Conservation (phyloP, 257 asterid genomes). For the Capsicum chinense region DNA sequence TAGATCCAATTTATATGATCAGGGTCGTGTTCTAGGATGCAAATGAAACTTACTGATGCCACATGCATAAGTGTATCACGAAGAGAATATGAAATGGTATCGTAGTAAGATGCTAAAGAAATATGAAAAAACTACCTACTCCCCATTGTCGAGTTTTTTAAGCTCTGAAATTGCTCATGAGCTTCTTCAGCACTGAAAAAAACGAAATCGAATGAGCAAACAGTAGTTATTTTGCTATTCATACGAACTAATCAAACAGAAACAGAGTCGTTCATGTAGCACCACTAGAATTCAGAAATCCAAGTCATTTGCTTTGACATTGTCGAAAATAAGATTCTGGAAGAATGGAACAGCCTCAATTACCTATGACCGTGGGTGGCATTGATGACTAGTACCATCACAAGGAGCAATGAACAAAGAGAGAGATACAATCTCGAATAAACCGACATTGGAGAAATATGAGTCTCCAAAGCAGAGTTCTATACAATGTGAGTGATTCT, state of each 20-base stretch:
- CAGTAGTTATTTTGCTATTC: background rate
- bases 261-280: background rate
- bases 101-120: background rate
- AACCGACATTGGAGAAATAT: constrained; percentile 51
- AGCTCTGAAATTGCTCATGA: constrained; percentile 40
- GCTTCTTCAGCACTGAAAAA: constrained; percentile 43
- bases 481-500: background rate
- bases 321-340: constrained; percentile 7
- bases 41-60: background rate
- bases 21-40: background rate
- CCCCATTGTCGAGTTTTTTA: constrained; percentile 56
- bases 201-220: background rate
- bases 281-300: background rate
- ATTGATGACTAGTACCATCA: constrained; percentile 40
- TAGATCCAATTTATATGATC: constrained; percentile 38
- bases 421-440: constrained; percentile 32
- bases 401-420: constrained; percentile 44
- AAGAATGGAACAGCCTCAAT: background rate
- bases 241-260: background rate
- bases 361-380: constrained; percentile 57
- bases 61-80: background rate
- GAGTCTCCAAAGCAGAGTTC: background rate
- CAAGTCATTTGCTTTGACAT: background rate
- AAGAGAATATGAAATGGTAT: background rate
- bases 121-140: constrained; percentile 43